Conservation (phyloP, 345 rosid species). For the Cardamine chenopodiifolia region DNA sequence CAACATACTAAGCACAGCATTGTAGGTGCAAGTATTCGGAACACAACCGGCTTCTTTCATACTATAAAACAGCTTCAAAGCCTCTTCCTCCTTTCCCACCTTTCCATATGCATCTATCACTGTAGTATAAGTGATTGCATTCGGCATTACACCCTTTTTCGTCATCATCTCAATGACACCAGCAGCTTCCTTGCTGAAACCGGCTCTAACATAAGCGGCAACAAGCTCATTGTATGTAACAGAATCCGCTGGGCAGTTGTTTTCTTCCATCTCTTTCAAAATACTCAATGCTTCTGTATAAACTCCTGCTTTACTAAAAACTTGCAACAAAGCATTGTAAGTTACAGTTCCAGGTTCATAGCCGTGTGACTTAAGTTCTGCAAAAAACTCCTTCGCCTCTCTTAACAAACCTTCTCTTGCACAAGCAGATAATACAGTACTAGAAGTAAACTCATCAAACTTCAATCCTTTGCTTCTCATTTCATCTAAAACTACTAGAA, state of each 20-base stretch:
- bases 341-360: slow-evolving; percentile 81
- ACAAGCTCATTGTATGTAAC: slow-evolving; percentile 88
- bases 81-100: slow-evolving; percentile 70
- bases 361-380: slow-evolving; percentile 65
- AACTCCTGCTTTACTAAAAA: slow-evolving; percentile 78
- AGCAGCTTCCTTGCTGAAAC: slow-evolving; percentile 76
- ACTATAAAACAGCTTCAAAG: slow-evolving; percentile 59
- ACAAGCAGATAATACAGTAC: slow-evolving; percentile 88
- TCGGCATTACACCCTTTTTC: slow-evolving; percentile 67
- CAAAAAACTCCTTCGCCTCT: slow-evolving; percentile 76
- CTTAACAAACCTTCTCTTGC: slow-evolving; percentile 78
- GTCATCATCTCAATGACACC: slow-evolving; percentile 72
- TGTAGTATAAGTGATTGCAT: slow-evolving; percentile 84
- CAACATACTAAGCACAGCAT: slow-evolving; percentile 74
- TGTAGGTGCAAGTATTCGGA: slow-evolving; percentile 83
- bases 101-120: slow-evolving; percentile 83
- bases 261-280: slow-evolving; percentile 88
- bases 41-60: slow-evolving; percentile 84
- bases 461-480: slow-evolving; percentile 61
- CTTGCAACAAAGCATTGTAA: slow-evolving; percentile 77
- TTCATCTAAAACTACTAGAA: slow-evolving; percentile 65
- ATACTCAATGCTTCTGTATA: slow-evolving; percentile 70
- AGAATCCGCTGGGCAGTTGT: slow-evolving; percentile 63
- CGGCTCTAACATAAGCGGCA: slow-evolving; percentile 85
- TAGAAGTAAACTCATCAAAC: slow-evolving; percentile 86